These are phyloP conservation scores for Chrysoporthe deuterocubensis DNA, from an alignment of 2,329 filamentous ascomycete genomes.

Conservation along the genomic window DNA sequence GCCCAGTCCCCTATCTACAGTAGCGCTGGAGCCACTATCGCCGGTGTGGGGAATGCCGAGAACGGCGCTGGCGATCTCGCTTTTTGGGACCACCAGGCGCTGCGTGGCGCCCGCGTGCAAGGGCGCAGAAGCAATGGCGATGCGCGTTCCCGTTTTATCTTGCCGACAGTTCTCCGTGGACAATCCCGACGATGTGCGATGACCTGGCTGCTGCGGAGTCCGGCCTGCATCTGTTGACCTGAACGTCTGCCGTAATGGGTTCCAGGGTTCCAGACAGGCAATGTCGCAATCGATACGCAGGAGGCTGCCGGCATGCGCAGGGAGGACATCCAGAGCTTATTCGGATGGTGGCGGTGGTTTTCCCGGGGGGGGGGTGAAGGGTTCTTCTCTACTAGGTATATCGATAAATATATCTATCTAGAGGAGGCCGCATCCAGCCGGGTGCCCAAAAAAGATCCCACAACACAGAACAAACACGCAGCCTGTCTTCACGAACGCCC, in stretches of 20 bases:
- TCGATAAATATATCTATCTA: background rate
- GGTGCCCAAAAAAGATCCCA: too few species aligned
- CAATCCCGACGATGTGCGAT: background rate
- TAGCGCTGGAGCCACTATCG: background rate
- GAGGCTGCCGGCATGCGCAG: too few species aligned
- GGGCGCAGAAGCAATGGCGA: background rate
- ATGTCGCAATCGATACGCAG: too few species aligned
- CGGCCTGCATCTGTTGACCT: background rate
- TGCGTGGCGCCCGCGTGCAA: too few species aligned
- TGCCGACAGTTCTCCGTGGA: constrained; percentile 8
- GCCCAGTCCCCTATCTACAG: constrained; percentile 5
- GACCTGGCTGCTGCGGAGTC: background rate
- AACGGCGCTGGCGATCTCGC: constrained; percentile 8
- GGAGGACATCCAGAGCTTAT: too few species aligned
- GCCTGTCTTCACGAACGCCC: too few species aligned
- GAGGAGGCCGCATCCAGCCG: background rate
- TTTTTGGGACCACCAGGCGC: too few species aligned
- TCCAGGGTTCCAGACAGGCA: too few species aligned
- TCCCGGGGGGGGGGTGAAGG: too few species aligned
- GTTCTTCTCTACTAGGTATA: background rate
- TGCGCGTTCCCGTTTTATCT: background rate
- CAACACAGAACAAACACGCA: too few species aligned
- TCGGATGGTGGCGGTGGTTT: too few species aligned
- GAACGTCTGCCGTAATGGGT: background rate
- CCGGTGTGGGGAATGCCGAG: constrained; percentile 8